These are phyloP conservation scores for Diaporthe nobilis DNA, from an alignment of 2,329 filamentous ascomycete genomes.

Conservation along the genomic window DNA sequence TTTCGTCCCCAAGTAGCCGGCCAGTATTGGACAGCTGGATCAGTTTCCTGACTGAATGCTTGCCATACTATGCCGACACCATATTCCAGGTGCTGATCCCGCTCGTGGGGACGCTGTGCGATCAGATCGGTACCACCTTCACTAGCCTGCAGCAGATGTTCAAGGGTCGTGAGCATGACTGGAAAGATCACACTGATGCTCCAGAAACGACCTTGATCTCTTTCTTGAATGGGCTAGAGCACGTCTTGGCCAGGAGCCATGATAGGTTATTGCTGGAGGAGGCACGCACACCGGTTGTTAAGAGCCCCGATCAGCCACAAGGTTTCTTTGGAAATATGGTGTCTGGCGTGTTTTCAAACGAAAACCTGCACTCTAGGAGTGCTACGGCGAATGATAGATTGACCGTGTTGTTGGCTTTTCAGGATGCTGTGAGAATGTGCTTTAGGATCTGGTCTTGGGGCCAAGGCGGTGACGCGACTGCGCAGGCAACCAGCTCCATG, in stretches of 20 bases:
- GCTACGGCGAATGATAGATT: slow-evolving; percentile 93
- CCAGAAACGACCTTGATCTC: slow-evolving; percentile 84
- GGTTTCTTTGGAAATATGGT: slow-evolving; percentile 96
- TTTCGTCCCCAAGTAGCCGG: slow-evolving; percentile 81
- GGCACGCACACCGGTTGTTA: slow-evolving; percentile 75
- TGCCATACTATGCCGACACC: slow-evolving; percentile 85
- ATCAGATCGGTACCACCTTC: slow-evolving; percentile 82
- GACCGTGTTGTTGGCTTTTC: slow-evolving; percentile 95
- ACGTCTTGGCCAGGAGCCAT: slow-evolving; percentile 88
- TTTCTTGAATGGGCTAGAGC: slow-evolving; percentile 93
- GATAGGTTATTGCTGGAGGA: slow-evolving; percentile 85
- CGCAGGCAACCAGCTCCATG: slow-evolving; percentile 76
- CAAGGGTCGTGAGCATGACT: slow-evolving; percentile 44
- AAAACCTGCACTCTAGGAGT: slow-evolving; percentile 81
- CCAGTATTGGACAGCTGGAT: slow-evolving; percentile 93
- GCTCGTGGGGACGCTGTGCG: slow-evolving; percentile 89
- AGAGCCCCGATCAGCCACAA: slow-evolving; percentile 86
- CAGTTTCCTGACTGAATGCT: slow-evolving; percentile 83
- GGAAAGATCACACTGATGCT: slow-evolving; percentile 48
- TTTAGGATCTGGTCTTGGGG: slow-evolving; percentile 98
- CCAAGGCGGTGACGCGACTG: slow-evolving; percentile 69
- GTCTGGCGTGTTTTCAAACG: slow-evolving; percentile 88
- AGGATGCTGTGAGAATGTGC: slow-evolving; percentile 93
- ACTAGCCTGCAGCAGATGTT: slow-evolving; percentile 78
- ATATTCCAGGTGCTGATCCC: slow-evolving; percentile 94